Base-by-base conservation (phyloP, 164 flowering plant species). In the Nymphaea thermarum region DNA sequence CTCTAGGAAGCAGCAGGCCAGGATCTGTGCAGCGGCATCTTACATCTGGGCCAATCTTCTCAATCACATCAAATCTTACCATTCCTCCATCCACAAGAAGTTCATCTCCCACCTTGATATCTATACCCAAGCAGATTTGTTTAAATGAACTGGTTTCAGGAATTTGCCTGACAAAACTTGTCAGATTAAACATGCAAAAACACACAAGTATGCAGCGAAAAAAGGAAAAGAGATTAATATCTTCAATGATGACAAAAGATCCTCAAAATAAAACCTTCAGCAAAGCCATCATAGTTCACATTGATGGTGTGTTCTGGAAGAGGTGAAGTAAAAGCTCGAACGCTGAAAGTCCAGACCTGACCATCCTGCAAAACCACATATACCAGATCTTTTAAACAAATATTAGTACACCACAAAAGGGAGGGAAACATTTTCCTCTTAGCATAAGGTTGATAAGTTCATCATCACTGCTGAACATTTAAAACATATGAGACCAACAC, bases 1-100 rank as follows among this genome's bases (percentile, higher is more conserved):
- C 99, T 61, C 99, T 79, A 15, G 99, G 99, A 53, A 94, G 79
- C 82, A 94, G 66, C 68, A 91, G 76, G 44, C 99, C 99, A 62
- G 99, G 97, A 79, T 94, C 97, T 43, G 96, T 91, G 67, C 97
- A 91, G 15, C 74, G 77, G 73, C 97, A 90, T 75, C 88, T 91
- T 60, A 91, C 97, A 82, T 94, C 99, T n/a, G 97, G 99, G 61
- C 99, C 99, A 75, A 94, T 78, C 78, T 88, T 94, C 81, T 91
- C 96, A 72, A 87, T 83, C 78, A 94, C 99, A 66, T 94, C 99
- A 82, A 91, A 91, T 79, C 97, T 90, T 74, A 90, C 97, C 99
- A 94, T 94, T 73, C 99, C 97, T 60, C 99, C 99, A 80, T 94
- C 97, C 72, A 94, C 95, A 45, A 94, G 87, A 67, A 94, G 92